Evolutionary conservation across 1,284 basidiomycete genomes (phyloP), one percentile per base, ranked within the genome.

Genomic region (Volvariella surrecta): DNA sequence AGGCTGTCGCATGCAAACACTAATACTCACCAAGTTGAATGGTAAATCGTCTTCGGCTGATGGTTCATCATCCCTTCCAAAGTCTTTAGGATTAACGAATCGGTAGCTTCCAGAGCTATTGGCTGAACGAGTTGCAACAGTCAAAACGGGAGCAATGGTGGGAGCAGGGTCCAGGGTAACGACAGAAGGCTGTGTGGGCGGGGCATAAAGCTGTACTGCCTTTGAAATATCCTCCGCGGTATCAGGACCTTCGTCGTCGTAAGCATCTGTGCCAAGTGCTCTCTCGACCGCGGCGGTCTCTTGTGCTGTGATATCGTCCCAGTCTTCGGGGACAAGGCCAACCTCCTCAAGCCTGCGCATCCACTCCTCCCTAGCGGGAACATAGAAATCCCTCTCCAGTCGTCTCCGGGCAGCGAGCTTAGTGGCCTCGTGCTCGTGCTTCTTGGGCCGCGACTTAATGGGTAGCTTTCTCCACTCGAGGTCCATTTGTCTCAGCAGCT

Each of bases 51-150:
- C 34, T 15, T 35, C 34, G 34, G 34, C n/a, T 8, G n/a, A 16
- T 35, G 34, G 34, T 6, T 35, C 34, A 8, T 35, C 34, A 15
- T 35, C 34, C 15, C 18, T 6, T 4, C 34, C 34, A 19, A 35
- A 35, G 15, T 35, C 34, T 35, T 35, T 35, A n/a, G 34, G 34
- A 19, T 35, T 35, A 15, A 35, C 34, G n/a, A 35, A 35, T 8
- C 8, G 7, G 18, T 35, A 35, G 18, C 7, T 19, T 4, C 34
- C 34, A 16, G 34, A 35, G 13, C n/a, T 16, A n/a, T 35, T 35
- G 13, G 34, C 34, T 35, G 34, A 35, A 15, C 34, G 34, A 15
- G 34, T 35, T 6, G 18, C 13, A 35, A 19, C n/a, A n/a, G 34
- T 35, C 34, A 35, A 16, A 8, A n/a, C 34, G 13, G 34, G 34